These are phyloP conservation scores for Elsinoe arachidis DNA, from an alignment of 2,329 filamentous ascomycete genomes.

Conservation along the genomic window DNA sequence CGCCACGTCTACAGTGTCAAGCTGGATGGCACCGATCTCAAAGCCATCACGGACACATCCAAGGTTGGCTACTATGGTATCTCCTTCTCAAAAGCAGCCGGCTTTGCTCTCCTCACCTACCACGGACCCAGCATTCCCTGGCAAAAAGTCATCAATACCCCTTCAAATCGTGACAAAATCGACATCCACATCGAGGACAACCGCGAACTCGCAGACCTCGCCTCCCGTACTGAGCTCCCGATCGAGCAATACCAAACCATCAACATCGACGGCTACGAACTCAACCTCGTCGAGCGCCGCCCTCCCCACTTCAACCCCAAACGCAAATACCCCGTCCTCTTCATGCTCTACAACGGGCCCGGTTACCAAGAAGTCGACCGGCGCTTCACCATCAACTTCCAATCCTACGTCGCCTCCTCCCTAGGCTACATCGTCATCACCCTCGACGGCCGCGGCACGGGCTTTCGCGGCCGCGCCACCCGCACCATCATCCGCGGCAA, in stretches of 20 bases:
- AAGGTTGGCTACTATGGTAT: slow-evolving; percentile 69
- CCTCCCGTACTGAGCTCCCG: slow-evolving; percentile 70
- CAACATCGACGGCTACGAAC: slow-evolving; percentile 67
- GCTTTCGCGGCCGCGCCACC: slow-evolving; percentile 75
- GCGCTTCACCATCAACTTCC: slow-evolving; percentile 76
- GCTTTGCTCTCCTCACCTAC: slow-evolving; percentile 79
- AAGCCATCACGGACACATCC: slow-evolving; percentile 63
- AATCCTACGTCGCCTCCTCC: slow-evolving; percentile 74
- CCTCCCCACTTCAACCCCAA: slow-evolving; percentile 79
- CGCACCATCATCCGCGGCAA: slow-evolving; percentile 75
- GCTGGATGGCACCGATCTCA: slow-evolving; percentile 64
- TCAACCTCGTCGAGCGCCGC: slow-evolving; percentile 71
- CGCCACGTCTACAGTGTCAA: slow-evolving; percentile 87
- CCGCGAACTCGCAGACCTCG: slow-evolving; percentile 55
- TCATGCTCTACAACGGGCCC: slow-evolving; percentile 89
- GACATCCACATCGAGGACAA: slow-evolving; percentile 74
- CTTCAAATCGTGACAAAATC: slow-evolving; percentile 55
- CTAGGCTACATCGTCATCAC: slow-evolving; percentile 93
- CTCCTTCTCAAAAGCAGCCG: slow-evolving; percentile 74
- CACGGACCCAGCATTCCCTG: slow-evolving; percentile 77
- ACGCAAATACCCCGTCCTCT: slow-evolving; percentile 87
- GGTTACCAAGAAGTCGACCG: slow-evolving; percentile 84
- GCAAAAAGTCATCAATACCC: slow-evolving; percentile 83
- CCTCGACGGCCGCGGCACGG: slow-evolving; percentile 86
- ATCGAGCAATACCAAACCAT: slow-evolving; percentile 75